Base-by-base conservation (phyloP, 2,329 filamentous ascomycete genomes). In the Diplodia mutila region DNA sequence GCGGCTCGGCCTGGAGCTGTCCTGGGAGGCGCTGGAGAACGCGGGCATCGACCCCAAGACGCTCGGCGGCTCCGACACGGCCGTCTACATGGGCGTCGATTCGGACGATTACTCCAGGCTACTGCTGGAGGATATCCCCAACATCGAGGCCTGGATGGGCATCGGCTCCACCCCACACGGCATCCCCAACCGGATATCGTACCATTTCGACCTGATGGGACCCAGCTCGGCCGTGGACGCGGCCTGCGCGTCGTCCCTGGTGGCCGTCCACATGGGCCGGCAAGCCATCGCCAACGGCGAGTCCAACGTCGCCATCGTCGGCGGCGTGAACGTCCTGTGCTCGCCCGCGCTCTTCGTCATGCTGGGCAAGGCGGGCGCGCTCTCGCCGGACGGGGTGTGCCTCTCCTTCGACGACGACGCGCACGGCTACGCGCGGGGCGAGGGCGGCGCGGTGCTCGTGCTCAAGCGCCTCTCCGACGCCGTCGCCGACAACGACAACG, bases 171-270 rank as follows among this genome's bases (percentile, higher is more conserved):
- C 78, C 0, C 76, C 73, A 34, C 77, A 75, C 57, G 78, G 78
- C 4, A 71, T 81, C 7, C 74, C 78, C 11, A 77, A 79, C 70
- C 70, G 77, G 6, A 78, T 80, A 9, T 78, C 76, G 2, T 77
- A 78, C 51, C 70, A 72, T 23, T 66, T 78, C 18, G 73, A 78
- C 61, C 69, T 79, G 7, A 72, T 70, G 67, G 77, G 78, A 5
- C 84, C 85, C 0, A 85, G 82, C 53, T 70, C 71, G n/a, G 74
- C 77, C 6, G 70, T 79, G 3, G 78, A 80, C 64, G 77, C 78
- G 0, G 78, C 78, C 2, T 80, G 78, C 53, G 77, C 78, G 3
- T 77, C 76, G 7, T 73, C 74, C 4, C 69, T 79, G 7, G 73
- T 76, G 6, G 76, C 76, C 0, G 69, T 79, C 3, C 76, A 79